Conservation (phyloP, 2,329 filamentous ascomycete genomes). For the Scytalidium sp. region DNA sequence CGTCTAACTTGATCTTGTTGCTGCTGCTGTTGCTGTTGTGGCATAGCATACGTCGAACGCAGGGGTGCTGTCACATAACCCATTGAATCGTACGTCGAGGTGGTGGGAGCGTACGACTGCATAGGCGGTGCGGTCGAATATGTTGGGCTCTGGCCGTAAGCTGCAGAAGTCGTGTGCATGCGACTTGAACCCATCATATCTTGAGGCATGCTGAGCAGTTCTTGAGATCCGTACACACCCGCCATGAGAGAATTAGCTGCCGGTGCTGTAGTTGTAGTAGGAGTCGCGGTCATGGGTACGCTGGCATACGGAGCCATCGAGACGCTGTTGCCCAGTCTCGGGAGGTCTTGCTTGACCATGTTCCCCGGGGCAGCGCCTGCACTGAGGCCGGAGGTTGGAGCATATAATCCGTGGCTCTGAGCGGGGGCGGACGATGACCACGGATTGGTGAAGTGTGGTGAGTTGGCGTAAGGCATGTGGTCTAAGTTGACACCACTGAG, state of each 20-base stretch:
- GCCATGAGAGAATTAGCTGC: slow-evolving; percentile 64
- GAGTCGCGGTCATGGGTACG: slow-evolving; percentile 69
- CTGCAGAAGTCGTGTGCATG: slow-evolving; percentile 56
- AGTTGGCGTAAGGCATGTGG: slow-evolving; percentile 65
- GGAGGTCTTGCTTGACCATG: slow-evolving; percentile 51
- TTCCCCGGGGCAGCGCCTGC: slow-evolving; percentile 56
- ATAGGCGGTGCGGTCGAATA: slow-evolving; percentile 60
- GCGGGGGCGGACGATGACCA: slow-evolving; percentile 62
- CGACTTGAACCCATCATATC: slow-evolving; percentile 72
- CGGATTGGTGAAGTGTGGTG: slow-evolving; percentile 83
- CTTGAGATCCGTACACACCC: slow-evolving; percentile 57
- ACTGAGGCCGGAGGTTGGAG: slow-evolving; percentile 53
- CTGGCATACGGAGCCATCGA: slow-evolving; percentile 69
- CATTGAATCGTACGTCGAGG: slow-evolving; percentile 71
- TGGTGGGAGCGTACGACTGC: slow-evolving; percentile 31
- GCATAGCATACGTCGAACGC: slow-evolving; percentile 54
- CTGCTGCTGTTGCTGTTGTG: slow-evolving; percentile 19
- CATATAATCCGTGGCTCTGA: slow-evolving; percentile 57
- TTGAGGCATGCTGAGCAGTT: slow-evolving; percentile 69
- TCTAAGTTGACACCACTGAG: slow-evolving; percentile 78
- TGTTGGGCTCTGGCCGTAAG: slow-evolving; percentile 63
- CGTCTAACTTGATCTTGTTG: slow-evolving; percentile 56
- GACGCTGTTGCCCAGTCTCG: slow-evolving; percentile 54
- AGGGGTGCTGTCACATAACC: slow-evolving; percentile 69
- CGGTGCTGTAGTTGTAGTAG: slow-evolving; percentile 55